Conservation (phyloP, 768 basidiomycete genomes). For the Boletus rufocinnamomeus region DNA sequence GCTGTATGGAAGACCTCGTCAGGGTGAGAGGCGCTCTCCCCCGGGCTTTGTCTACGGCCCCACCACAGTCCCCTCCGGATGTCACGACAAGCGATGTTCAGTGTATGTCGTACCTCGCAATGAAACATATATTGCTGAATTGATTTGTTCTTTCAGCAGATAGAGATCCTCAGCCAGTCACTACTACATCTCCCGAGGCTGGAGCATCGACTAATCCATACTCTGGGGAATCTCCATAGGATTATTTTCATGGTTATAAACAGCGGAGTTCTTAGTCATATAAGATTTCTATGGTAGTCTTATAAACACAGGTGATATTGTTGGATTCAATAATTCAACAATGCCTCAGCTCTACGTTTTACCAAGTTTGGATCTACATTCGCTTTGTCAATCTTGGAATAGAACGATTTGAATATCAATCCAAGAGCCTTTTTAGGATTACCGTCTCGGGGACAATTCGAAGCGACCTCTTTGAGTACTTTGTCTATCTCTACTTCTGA, state of each 20-base stretch:
- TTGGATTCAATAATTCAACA: conserved; percentile 31
- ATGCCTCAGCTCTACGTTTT: conserved; percentile 47
- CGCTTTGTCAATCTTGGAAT: conserved; percentile 58
- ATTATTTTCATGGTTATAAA: neutral
- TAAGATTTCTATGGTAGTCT: conserved; percentile 1
- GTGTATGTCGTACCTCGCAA: conserved; percentile 11
- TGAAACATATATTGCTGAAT: neutral
- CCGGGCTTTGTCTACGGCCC: conserved; percentile 24
- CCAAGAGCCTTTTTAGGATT: conserved; percentile 40
- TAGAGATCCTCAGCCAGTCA: neutral
- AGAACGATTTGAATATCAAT: conserved; percentile 63
- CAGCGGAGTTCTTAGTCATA: neutral
- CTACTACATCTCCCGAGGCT: neutral
- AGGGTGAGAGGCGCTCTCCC: conserved; percentile 74
- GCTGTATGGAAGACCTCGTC: conserved; percentile 78
- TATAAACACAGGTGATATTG: neutral
- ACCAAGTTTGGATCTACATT: conserved; percentile 59
- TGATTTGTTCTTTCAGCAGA: neutral
- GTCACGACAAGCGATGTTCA: conserved; percentile 12
- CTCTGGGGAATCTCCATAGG: conserved; percentile 5
- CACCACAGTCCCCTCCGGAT: conserved; percentile 11
- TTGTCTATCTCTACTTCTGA: conserved; percentile 56
- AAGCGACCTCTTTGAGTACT: conserved; percentile 46
- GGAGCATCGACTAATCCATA: neutral
- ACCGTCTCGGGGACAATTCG: conserved; percentile 19